A percentile compares a stretch with the other conserved stretches of the same genome.
Evolutionary conservation across 2,329 filamentous ascomycete genomes (phyloP).

Genomic region (Teratosphaeria epicoccoides): DNA sequence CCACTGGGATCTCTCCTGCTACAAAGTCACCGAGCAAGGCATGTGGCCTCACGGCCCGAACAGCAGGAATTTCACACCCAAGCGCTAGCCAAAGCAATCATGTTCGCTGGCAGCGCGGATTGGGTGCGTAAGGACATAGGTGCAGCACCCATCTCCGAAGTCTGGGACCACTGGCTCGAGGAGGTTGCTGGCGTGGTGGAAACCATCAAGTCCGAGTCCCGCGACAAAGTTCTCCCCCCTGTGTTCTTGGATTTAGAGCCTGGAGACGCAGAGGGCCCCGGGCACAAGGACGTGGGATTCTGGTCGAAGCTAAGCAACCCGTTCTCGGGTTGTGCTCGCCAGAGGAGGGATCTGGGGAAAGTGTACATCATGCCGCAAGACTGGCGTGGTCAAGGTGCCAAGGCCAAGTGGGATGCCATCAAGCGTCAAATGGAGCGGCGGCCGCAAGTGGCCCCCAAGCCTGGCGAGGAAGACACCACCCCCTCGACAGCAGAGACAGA

Average conservation of each 20-base stretch:
- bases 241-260: not conserved
- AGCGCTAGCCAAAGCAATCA: constrained; percentile 40
- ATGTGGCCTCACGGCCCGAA: constrained; percentile 19
- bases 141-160: constrained; percentile 12
- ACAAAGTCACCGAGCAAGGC: constrained; percentile 30
- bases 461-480: not conserved
- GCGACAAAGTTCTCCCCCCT: not conserved
- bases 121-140: constrained; percentile 29
- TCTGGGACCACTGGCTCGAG: constrained; percentile 18
- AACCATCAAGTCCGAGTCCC: not conserved
- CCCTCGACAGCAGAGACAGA: not conserved
- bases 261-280: not conserved
- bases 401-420: constrained; percentile 5
- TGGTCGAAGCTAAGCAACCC: not conserved
- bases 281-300: not conserved
- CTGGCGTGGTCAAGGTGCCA: not conserved
- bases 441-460: not conserved
- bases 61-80: constrained; percentile 37
- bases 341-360: not conserved
- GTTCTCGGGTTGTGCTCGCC: not conserved
- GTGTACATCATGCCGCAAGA: not conserved
- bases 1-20: constrained; percentile 40
- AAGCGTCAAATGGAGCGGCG: not conserved
- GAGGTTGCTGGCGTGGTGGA: constrained; percentile 10
- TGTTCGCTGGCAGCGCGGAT: constrained; percentile 32